These are phyloP conservation scores for Prunus salicina DNA, from an alignment of 306 rosid genomes.

Conservation along the genomic window DNA sequence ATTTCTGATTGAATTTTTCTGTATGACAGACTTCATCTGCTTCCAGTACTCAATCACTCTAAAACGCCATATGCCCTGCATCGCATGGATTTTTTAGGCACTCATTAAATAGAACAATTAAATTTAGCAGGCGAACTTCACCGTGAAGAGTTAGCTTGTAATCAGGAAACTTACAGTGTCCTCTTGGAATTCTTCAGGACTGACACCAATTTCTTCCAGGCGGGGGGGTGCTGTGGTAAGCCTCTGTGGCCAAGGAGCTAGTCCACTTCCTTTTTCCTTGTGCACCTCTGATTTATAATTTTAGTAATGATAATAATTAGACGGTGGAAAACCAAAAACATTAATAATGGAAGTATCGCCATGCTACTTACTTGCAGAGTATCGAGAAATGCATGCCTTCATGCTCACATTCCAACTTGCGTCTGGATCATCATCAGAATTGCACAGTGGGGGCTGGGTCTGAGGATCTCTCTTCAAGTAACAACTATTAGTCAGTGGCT, in stretches of 20 bases:
- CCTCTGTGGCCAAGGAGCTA: slow-evolving; percentile 63
- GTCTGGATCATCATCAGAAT: slow-evolving; percentile 41
- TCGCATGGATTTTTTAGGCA: slow-evolving; percentile 5
- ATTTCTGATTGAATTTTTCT: slow-evolving; percentile 50
- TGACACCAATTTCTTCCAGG: slow-evolving; percentile 47
- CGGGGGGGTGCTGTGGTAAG: slow-evolving; percentile 52
- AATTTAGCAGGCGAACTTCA: neutral
- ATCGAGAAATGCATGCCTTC: slow-evolving; percentile 53
- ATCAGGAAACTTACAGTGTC: slow-evolving; percentile 47
- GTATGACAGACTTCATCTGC: slow-evolving; percentile 49
- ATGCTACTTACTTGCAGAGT: slow-evolving; percentile 48
- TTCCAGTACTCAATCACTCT: slow-evolving; percentile 60
- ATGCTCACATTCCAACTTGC: slow-evolving; percentile 54
- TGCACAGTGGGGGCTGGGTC: slow-evolving; percentile 44
- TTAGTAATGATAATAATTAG: slow-evolving; percentile 2
- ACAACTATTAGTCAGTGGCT: slow-evolving; percentile 53
- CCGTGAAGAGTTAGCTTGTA: neutral
- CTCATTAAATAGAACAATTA: neutral
- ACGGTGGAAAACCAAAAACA: neutral
- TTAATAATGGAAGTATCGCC: neutral
- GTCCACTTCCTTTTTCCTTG: slow-evolving; percentile 42
- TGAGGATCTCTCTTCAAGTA: slow-evolving; percentile 46
- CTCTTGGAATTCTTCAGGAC: slow-evolving; percentile 49
- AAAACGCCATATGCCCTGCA: slow-evolving; percentile 49
- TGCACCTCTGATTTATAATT: slow-evolving; percentile 41